Evolutionary conservation across 2,329 filamentous ascomycete genomes (phyloP).

Genomic region (Neopestalotiopsis rosae): DNA sequence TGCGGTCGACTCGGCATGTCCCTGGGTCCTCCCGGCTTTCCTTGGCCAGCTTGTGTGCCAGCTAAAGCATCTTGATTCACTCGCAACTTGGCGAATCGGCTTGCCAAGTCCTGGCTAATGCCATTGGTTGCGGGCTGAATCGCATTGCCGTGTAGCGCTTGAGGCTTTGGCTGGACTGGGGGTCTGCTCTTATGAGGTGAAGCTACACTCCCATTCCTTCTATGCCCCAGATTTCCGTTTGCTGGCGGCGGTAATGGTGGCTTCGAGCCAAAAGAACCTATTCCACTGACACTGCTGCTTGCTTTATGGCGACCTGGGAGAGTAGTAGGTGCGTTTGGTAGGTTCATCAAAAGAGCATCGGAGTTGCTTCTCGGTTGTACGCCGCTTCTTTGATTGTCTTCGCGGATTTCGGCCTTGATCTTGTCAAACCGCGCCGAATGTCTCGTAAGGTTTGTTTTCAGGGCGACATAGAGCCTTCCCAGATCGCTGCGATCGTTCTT

Average conservation of each 20-base stretch:
- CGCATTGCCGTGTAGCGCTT: conserved; percentile 67
- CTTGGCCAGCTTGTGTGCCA: conserved; percentile 40
- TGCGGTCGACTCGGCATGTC: conserved; percentile 57
- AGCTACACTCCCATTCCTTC: conserved; percentile 9
- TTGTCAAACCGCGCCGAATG: conserved; percentile 57
- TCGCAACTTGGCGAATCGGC: conserved; percentile 63
- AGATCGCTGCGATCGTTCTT: conserved; percentile 58
- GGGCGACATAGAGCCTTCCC: conserved; percentile 51
- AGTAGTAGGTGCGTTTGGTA: conserved; percentile 28
- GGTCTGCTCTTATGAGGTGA: conserved; percentile 45
- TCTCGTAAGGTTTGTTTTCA: conserved; percentile 56
- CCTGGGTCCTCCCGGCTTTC: conserved; percentile 51
- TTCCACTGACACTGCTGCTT: conserved; percentile 3
- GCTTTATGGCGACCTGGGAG: conserved; percentile 14
- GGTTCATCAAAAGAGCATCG: conserved; percentile 21
- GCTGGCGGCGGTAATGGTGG: not conserved
- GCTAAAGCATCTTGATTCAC: conserved; percentile 44
- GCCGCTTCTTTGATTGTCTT: conserved; percentile 68
- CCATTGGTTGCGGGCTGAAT: conserved; percentile 46
- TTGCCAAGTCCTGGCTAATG: conserved; percentile 54
- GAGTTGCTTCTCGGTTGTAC: conserved; percentile 49
- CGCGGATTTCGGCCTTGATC: conserved; percentile 65
- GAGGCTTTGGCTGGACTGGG: conserved; percentile 69
- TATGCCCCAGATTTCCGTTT: not conserved
- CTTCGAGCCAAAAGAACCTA: not conserved